A percentile compares a stretch with the other conserved stretches of the same genome.
phyloP scores from a whole-genome alignment of 306 rosid species.

The Prosopis cineraria region DNA sequence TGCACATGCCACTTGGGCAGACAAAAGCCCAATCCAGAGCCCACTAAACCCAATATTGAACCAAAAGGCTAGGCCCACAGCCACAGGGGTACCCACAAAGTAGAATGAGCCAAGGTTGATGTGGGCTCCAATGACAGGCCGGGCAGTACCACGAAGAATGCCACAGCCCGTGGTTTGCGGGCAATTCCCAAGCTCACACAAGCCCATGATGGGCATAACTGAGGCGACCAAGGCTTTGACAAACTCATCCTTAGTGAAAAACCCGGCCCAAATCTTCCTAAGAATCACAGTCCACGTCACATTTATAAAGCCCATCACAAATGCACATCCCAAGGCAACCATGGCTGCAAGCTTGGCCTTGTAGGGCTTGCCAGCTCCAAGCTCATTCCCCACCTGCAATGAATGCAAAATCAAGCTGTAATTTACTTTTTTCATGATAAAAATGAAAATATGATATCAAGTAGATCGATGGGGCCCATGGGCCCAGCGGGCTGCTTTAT shows the following conservation, averaged over 20 bases:
- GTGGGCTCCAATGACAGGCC: conserved; percentile 73
- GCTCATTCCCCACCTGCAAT: conserved; percentile 92
- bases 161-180: conserved; percentile 97
- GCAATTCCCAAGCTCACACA: conserved; percentile 86
- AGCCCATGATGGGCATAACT: conserved; percentile 84
- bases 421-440: neutral
- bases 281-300: conserved; percentile 89
- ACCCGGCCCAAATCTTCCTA: conserved; percentile 69
- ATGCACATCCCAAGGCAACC: conserved; percentile 88
- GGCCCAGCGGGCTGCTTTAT: neutral
- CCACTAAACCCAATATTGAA: conserved; percentile 75
- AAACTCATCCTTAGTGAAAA: conserved; percentile 64
- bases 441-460: neutral
- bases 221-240: conserved; percentile 74
- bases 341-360: conserved; percentile 89
- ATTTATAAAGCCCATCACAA: conserved; percentile 70
- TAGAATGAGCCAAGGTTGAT: conserved; percentile 74
- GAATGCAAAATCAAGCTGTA: neutral
- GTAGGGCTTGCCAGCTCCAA: conserved; percentile 89
- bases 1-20: conserved; percentile 85
- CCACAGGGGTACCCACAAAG: conserved; percentile 87
- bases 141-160: conserved; percentile 75
- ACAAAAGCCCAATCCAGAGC: conserved; percentile 87
- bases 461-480: neutral
- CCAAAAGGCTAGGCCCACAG: conserved; percentile 79